A percentile compares a stretch with the other conserved stretches of the same genome.
Conservation (phyloP, 2,329 filamentous ascomycete species). For the Rachicladosporium sp. region DNA sequence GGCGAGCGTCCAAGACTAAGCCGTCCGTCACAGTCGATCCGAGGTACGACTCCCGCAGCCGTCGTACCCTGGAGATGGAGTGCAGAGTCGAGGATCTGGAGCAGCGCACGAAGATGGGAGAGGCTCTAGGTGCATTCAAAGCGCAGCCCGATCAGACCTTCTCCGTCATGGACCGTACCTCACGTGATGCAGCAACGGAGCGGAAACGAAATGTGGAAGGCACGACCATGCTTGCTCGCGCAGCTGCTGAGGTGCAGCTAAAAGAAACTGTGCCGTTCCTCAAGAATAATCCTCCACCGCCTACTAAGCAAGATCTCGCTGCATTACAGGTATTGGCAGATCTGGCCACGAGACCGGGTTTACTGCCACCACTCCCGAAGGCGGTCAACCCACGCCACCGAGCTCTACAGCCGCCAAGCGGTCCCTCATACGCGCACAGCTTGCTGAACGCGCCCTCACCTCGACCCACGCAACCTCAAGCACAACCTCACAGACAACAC, state of each 20-base stretch:
- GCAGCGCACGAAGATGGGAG: conserved; percentile 55
- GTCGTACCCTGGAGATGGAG: conserved; percentile 15
- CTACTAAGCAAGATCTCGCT: conserved; percentile 4
- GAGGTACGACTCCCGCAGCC: conserved; percentile 19
- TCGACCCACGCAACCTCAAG: too few relatives aligned
- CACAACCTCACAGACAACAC: too few relatives aligned
- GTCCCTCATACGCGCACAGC: background rate
- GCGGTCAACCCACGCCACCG: background rate
- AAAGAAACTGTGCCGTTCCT: conserved; percentile 1
- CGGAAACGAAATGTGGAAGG: conserved; percentile 23
- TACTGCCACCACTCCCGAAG: conserved; percentile 1
- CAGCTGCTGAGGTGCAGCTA: conserved; percentile 22
- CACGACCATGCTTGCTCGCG: conserved; percentile 24
- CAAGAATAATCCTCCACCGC: conserved; percentile 1
- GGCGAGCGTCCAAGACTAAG: conserved; percentile 18
- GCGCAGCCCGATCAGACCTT: conserved; percentile 19
- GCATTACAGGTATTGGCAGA: conserved; percentile 2
- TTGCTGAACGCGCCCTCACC: too few relatives aligned
- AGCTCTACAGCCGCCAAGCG: background rate
- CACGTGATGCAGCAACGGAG: conserved; percentile 29
- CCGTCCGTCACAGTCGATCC: conserved; percentile 13
- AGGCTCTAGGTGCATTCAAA: conserved; percentile 37
- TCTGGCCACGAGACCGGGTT: conserved; percentile 2
- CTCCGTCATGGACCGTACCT: conserved; percentile 28
- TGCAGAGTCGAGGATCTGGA: conserved; percentile 41